These are phyloP conservation scores for Dysphania ambrosioides DNA, from an alignment of 148 eudicot species.

Conservation along the genomic window DNA sequence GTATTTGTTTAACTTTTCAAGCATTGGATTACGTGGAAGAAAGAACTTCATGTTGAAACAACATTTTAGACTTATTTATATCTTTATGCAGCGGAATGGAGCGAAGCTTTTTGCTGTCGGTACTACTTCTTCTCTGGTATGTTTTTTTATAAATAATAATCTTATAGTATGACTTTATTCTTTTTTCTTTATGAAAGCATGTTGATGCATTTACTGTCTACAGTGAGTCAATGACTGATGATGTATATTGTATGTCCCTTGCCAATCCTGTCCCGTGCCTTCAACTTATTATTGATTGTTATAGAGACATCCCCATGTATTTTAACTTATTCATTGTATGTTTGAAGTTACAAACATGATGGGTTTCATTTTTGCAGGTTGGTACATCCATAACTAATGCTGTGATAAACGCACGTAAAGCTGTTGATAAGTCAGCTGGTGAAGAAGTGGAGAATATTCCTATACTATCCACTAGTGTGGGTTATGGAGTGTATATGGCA, in stretches of 20 bases:
- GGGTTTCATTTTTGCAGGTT: conserved; percentile 40
- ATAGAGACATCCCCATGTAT: neutral
- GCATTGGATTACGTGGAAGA: neutral
- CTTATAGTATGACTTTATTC: too few species aligned
- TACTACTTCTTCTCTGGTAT: conserved; percentile 88
- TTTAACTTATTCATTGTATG: neutral
- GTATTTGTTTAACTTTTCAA: neutral
- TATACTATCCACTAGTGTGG: conserved; percentile 76
- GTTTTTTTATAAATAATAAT: too few species aligned
- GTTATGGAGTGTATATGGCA: conserved; percentile 91
- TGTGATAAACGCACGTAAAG: conserved; percentile 69
- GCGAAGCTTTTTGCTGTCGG: conserved; percentile 91
- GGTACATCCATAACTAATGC: conserved; percentile 83
- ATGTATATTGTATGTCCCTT: neutral
- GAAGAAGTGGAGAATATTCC: conserved; percentile 85
- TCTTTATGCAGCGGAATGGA: conserved; percentile 74
- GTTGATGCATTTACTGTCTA: neutral
- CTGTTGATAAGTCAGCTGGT: conserved; percentile 56
- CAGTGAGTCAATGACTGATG: neutral
- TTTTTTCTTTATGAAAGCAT: neutral
- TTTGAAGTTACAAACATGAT: conserved; percentile 1
- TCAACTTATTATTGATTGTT: neutral
- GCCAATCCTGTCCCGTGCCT: neutral
- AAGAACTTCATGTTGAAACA: neutral
- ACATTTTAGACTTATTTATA: neutral